phyloP scores from a whole-genome alignment of 768 basidiomycete genomes.

The Russula olivacea region DNA sequence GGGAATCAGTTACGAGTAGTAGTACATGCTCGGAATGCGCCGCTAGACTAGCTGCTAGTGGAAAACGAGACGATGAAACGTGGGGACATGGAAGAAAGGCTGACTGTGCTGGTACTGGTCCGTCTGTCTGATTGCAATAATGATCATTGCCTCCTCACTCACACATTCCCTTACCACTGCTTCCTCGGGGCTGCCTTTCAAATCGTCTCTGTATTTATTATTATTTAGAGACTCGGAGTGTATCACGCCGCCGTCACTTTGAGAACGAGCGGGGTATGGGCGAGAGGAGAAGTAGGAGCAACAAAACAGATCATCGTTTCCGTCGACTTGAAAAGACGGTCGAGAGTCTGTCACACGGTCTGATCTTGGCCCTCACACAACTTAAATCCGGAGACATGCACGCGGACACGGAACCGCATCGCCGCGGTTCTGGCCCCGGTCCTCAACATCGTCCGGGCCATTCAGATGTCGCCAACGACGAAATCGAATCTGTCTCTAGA shows the following conservation, averaged over 20 bases:
- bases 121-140: not conserved
- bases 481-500: not conserved
- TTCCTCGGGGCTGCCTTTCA: not conserved
- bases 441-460: no score
- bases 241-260: not conserved
- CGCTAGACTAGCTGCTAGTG: not conserved
- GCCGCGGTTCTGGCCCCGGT: no score
- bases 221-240: not conserved
- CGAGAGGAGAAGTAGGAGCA: not conserved
- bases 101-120: not conserved
- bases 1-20: not conserved
- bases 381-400: not conserved
- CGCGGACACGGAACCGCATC: not conserved
- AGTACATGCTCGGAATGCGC: slow-evolving; percentile 5
- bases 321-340: slow-evolving; percentile 9
- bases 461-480: not conserved
- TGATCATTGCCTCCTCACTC: not conserved
- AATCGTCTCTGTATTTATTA: not conserved
- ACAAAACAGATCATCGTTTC: not conserved
- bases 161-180: not conserved
- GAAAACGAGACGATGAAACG: not conserved
- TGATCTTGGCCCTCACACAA: slow-evolving; percentile 3
- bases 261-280: not conserved
- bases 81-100: not conserved
- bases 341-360: slow-evolving; percentile 5